These are phyloP conservation scores for Chlamydomonas urium DNA, from an alignment of 139 green algal species.

Conservation along the genomic window DNA sequence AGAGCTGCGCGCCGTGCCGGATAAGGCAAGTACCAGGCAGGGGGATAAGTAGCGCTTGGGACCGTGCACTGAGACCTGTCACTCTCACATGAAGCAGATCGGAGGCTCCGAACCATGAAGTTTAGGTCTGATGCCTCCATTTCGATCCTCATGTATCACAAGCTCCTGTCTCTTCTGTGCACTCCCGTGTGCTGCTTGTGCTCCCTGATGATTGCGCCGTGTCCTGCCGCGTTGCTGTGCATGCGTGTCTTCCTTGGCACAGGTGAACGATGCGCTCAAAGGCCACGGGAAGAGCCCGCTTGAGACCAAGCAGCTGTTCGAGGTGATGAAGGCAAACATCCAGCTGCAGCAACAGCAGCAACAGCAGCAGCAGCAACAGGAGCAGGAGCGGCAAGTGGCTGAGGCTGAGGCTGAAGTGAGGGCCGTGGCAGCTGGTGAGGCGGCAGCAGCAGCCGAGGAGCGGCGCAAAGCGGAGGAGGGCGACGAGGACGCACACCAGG, in stretches of 20 bases:
- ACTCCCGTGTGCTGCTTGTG: no score
- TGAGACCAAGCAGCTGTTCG: conserved; percentile 11
- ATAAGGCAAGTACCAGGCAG: not conserved
- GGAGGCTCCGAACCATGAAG: no score
- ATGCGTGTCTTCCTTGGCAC: not conserved
- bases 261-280: conserved; percentile 7
- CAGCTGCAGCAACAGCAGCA: conserved; percentile 12
- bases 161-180: no score
- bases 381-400: not conserved
- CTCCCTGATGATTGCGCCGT: not conserved
- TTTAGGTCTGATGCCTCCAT: not conserved
- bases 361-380: conserved; percentile 16
- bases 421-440: no score
- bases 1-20: conserved; percentile 20
- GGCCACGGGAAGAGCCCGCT: conserved; percentile 1
- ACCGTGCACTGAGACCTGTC: not conserved
- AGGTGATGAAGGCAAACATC: conserved; percentile 15
- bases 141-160: not conserved
- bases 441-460: no score
- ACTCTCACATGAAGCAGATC: no score
- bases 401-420: no score
- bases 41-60: not conserved
- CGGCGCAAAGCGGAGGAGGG: no score
- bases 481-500: no score
- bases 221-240: not conserved